Evolutionary conservation across 1,139 yeast genomes (phyloP).

Genomic region (Saccharomycopsis hybrid): DNA sequence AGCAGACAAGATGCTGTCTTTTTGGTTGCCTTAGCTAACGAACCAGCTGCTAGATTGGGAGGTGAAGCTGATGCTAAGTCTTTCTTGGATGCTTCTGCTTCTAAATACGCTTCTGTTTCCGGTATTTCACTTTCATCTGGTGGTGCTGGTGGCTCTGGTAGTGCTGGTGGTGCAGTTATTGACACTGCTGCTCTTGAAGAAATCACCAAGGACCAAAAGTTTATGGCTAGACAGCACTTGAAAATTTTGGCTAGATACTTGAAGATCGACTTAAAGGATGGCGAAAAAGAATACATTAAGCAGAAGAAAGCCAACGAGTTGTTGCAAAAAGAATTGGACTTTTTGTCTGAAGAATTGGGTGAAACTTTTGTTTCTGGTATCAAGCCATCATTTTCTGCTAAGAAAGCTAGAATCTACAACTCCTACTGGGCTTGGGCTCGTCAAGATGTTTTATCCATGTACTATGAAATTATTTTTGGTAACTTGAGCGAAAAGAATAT

Average conservation of each 20-base stretch:
- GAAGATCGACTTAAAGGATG: slow-evolving; percentile 84
- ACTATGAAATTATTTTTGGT: slow-evolving; percentile 93
- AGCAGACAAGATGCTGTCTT: slow-evolving; percentile 94
- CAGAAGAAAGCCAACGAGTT: slow-evolving; percentile 83
- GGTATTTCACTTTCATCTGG: slow-evolving; percentile 75
- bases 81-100: slow-evolving; percentile 74
- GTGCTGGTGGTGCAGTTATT: slow-evolving; percentile 80
- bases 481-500: slow-evolving; percentile 63
- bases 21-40: slow-evolving; percentile 75
- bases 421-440: slow-evolving; percentile 99
- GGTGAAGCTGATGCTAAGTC: slow-evolving; percentile 86
- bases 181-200: slow-evolving; percentile 97
- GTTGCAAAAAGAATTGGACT: slow-evolving; percentile 84
- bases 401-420: slow-evolving; percentile 93
- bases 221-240: slow-evolving; percentile 89
- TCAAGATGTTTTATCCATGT: slow-evolving; percentile 91
- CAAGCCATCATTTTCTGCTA: slow-evolving; percentile 80
- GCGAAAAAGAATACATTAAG: slow-evolving; percentile 78
- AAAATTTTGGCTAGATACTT: slow-evolving; percentile 93
- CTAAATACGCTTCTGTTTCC: slow-evolving; percentile 75
- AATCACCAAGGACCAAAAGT: slow-evolving; percentile 81
- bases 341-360: slow-evolving; percentile 93
- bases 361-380: slow-evolving; percentile 91
- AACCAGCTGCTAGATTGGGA: slow-evolving; percentile 85
- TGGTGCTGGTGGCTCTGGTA: slow-evolving; percentile 44